Base-by-base conservation (phyloP, 768 basidiomycete genomes). In the Pisolithus tinctorius region DNA sequence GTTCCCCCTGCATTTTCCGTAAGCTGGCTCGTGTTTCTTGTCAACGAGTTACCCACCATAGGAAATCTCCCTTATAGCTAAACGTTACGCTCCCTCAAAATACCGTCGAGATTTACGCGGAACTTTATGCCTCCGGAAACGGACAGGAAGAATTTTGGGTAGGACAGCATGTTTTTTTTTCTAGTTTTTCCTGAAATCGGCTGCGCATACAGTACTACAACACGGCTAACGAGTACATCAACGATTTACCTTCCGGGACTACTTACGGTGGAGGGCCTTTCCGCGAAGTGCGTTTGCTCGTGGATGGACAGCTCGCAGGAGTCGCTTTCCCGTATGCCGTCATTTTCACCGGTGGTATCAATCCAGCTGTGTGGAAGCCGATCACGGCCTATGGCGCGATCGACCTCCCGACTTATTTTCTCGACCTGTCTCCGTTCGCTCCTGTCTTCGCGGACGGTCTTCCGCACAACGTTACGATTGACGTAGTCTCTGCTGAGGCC, bases 131-230 rank as follows among this genome's bases (percentile, higher is more conserved):
- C 14, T 88, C 81, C 2, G 82, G 83, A 1, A 83, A 81, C 50
- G 74, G 73, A 13, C 66, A 76, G 1, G 84, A 84, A 61, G 88
- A 91, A 65, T 89, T 88, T 61, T 91, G 88, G 88, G 86, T 86
- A 56, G 45, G 72, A 52, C 11, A 31, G 8, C 14, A 34, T 34
- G 9, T 11, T 37, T 13, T 50, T 25, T 17, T n/a, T 14, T 45
- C 4, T 36, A 14, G 4, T 26, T 38, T 38, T 36, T 25, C 16
- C 6, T 23, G n/a, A 52, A 17, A 34, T 40, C 38, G 39, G 40
- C 42, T 29, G 45, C 8, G 4, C 34, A 34, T 39, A 14, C 55
- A 88, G 86, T 90, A 88, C 59, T 80, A 74, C 69, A 87, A 88
- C 54, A 70, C 72, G 17, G 74, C 86, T 4, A 78, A 86, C 56